A percentile compares a stretch with the other conserved stretches of the same genome.
phyloP scores from a whole-genome alignment of 1,284 basidiomycete genomes.

The Microbotryum lychnidis-dioicae region DNA sequence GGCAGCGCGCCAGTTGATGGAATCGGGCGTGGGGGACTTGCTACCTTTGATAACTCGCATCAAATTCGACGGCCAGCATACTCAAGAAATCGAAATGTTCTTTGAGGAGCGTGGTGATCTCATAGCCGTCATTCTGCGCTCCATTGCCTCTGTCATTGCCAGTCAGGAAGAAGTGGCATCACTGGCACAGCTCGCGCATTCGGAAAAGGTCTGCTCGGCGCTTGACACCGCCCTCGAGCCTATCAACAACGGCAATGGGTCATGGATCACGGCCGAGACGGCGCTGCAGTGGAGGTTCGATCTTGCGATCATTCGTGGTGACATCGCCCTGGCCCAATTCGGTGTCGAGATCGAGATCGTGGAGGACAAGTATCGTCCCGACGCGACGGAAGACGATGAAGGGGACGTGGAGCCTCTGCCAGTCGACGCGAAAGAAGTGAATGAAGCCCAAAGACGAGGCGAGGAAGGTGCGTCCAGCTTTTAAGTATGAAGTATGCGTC shows the following conservation, averaged over 20 bases:
- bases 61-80: not conserved
- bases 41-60: not conserved
- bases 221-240: not conserved
- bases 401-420: slow-evolving; percentile 22
- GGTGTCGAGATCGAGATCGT: slow-evolving; percentile 14
- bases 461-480: slow-evolving; percentile 5
- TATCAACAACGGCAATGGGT: not conserved
- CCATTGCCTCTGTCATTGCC: not conserved
- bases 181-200: not conserved
- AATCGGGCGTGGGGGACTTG: not conserved
- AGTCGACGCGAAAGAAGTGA: slow-evolving; percentile 13
- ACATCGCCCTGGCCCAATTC: slow-evolving; percentile 10
- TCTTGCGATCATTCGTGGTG: slow-evolving; percentile 2
- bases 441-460: slow-evolving; percentile 5
- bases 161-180: not conserved
- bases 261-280: not conserved
- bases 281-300: not conserved
- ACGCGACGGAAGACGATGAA: slow-evolving; percentile 1
- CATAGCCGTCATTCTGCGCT: not conserved
- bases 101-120: not conserved
- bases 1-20: not conserved
- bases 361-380: slow-evolving; percentile 18
- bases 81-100: not conserved
- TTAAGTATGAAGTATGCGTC: not conserved
- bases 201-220: not conserved